Percentiles rank a stretch among this genome's conserved stretches.
These are phyloP conservation scores for Acer saccharum DNA, from an alignment of 345 rosid genomes.

Conservation along the genomic window DNA sequence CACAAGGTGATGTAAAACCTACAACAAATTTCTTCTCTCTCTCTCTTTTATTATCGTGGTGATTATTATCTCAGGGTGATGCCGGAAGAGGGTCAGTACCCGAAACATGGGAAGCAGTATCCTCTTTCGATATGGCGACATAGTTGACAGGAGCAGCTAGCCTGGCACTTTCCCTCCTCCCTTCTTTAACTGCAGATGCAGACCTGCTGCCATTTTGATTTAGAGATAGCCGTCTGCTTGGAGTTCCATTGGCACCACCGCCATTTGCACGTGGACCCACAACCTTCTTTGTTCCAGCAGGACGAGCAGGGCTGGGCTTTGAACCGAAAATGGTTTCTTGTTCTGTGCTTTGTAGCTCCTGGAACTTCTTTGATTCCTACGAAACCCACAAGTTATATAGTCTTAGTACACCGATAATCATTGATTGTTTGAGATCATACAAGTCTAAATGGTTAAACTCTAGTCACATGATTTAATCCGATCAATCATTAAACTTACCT, in stretches of 20 bases:
- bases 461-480: background rate
- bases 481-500: constrained; percentile 42
- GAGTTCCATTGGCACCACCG: constrained; percentile 73
- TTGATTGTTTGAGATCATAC: too few relatives aligned
- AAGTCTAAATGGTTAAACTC: too few relatives aligned
- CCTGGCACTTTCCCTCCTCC: constrained; percentile 68
- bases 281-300: constrained; percentile 63
- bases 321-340: constrained; percentile 69
- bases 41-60: constrained; percentile 45
- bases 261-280: constrained; percentile 80
- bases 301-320: constrained; percentile 84
- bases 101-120: constrained; percentile 66
- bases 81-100: constrained; percentile 60
- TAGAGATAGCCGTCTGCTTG: constrained; percentile 75
- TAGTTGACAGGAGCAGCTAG: constrained; percentile 62
- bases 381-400: constrained; percentile 1
- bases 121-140: constrained; percentile 73
- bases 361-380: constrained; percentile 83
- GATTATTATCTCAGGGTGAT: constrained; percentile 63
- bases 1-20: constrained; percentile 25
- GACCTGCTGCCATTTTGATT: constrained; percentile 71
- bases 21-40: constrained; percentile 27
- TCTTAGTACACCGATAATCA: too few relatives aligned
- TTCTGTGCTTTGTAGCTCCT: constrained; percentile 78
- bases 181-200: constrained; percentile 66